Conservation (phyloP, 1,284 basidiomycete species). For the Leccinum variabile region DNA sequence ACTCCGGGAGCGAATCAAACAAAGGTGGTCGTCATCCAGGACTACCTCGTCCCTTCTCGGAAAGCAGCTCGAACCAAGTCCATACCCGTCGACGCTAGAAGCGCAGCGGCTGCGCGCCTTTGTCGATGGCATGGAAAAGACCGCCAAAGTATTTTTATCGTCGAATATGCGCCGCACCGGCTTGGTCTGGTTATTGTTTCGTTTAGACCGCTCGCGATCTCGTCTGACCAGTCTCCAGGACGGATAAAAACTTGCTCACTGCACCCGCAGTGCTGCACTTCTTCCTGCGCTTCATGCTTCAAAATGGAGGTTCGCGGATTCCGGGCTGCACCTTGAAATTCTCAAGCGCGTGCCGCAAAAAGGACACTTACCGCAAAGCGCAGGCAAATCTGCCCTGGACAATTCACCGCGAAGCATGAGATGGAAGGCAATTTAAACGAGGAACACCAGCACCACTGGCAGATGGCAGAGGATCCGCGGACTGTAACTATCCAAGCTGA, state of each 20-base stretch:
- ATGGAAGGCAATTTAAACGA: slow-evolving; percentile 33
- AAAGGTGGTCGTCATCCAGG: slow-evolving; percentile 27
- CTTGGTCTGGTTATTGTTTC: slow-evolving; percentile 41
- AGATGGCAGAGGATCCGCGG: slow-evolving; percentile 16
- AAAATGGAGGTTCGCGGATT: slow-evolving; percentile 39
- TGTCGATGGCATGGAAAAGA: slow-evolving; percentile 45
- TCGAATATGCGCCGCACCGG: slow-evolving; percentile 49
- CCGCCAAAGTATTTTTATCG: slow-evolving; percentile 50
- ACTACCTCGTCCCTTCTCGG: slow-evolving; percentile 35
- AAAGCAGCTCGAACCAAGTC: slow-evolving; percentile 30
- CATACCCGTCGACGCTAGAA: slow-evolving; percentile 15
- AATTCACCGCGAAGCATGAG: slow-evolving; percentile 33
- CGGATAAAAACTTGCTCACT: slow-evolving; percentile 29
- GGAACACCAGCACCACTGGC: slow-evolving; percentile 1
- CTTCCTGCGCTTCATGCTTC: slow-evolving; percentile 49
- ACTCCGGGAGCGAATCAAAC: slow-evolving; percentile 23
- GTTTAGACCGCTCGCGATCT: not conserved
- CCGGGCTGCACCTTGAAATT: slow-evolving; percentile 21
- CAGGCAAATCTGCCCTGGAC: slow-evolving; percentile 41
- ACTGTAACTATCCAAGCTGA: too few species aligned
- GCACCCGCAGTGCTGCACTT: slow-evolving; percentile 48
- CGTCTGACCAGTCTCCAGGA: slow-evolving; percentile 25
- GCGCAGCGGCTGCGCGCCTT: slow-evolving; percentile 36
- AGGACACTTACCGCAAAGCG: slow-evolving; percentile 44
- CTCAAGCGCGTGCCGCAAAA: slow-evolving; percentile 37